These are phyloP conservation scores for Boletellus dicymbophilus DNA, from an alignment of 1,284 basidiomycete species.

Conservation along the genomic window DNA sequence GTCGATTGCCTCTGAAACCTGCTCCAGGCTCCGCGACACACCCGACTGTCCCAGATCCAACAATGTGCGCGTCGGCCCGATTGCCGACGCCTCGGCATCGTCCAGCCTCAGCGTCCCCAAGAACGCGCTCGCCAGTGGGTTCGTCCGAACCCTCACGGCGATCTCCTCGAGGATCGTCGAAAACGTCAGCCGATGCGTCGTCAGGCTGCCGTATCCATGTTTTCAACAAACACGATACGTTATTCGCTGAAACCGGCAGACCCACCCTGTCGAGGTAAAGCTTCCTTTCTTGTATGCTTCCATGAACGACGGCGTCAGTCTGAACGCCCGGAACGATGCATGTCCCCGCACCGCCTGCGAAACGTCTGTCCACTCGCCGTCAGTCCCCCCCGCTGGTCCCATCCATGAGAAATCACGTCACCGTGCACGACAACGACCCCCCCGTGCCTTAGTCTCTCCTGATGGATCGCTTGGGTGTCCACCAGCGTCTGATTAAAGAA, in stretches of 20 bases:
- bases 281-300: conserved; percentile 85
- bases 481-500: conserved; percentile 91
- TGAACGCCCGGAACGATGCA: conserved; percentile 90
- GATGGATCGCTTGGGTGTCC: conserved; percentile 86
- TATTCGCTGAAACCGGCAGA: not conserved
- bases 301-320: conserved; percentile 82
- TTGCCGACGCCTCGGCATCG: conserved; percentile 24
- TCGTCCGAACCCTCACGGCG: conserved; percentile 87
- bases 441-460: conserved; percentile 78
- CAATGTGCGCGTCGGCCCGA: conserved; percentile 57
- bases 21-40: conserved; percentile 72
- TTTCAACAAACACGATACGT: too few relatives aligned
- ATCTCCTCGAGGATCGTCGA: conserved; percentile 90
- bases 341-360: conserved; percentile 83
- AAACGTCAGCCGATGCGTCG: conserved; percentile 86
- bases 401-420: conserved; percentile 33
- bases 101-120: conserved; percentile 38
- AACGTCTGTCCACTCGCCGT: conserved; percentile 50
- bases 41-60: conserved; percentile 64
- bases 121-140: conserved; percentile 86
- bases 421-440: conserved; percentile 93
- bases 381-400: conserved; percentile 1
- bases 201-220: conserved; percentile 56
- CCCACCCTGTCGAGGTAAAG: conserved; percentile 85
- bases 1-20: conserved; percentile 85